phyloP scores from a whole-genome alignment of 331 rosid genomes.

The Telfairia occidentalis region DNA sequence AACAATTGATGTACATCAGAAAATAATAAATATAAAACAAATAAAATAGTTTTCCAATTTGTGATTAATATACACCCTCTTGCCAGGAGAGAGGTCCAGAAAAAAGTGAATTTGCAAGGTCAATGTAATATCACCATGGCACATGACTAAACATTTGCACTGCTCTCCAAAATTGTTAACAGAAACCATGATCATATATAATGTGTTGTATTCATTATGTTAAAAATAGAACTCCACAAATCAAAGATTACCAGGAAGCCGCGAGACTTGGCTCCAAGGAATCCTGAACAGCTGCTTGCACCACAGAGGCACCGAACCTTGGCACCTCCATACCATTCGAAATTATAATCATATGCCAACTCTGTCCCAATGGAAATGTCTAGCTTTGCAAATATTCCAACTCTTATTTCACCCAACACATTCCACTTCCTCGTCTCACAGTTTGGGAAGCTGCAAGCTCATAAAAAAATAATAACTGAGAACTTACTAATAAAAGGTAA shows the following conservation, averaged over 20 bases:
- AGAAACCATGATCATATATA: not conserved
- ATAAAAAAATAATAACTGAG: slow-evolving; percentile 20
- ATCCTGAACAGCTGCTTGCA: slow-evolving; percentile 77
- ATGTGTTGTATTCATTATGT: not conserved
- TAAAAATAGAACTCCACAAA: not conserved
- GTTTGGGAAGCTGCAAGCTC: slow-evolving; percentile 75
- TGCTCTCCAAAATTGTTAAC: not conserved
- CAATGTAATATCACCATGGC: not conserved
- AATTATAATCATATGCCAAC: slow-evolving; percentile 86
- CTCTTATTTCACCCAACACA: slow-evolving; percentile 89
- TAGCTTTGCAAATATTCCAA: slow-evolving; percentile 91
- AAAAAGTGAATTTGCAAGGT: not conserved
- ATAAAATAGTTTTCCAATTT: not conserved
- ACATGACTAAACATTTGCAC: not conserved
- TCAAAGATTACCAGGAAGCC: slow-evolving; percentile 67
- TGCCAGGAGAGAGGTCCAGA: not conserved
- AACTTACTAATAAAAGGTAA: slow-evolving; percentile 16
- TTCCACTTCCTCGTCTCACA: slow-evolving; percentile 98
- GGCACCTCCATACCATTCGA: slow-evolving; percentile 96
- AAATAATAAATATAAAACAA: not conserved
- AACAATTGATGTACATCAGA: slow-evolving; percentile 14
- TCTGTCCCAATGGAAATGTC: slow-evolving; percentile 74
- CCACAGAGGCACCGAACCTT: slow-evolving; percentile 99
- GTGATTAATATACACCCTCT: slow-evolving; percentile 1
- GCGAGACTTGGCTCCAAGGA: slow-evolving; percentile 97